Conservation (phyloP, 805 yeast genomes). For the Candida peoriensis region DNA sequence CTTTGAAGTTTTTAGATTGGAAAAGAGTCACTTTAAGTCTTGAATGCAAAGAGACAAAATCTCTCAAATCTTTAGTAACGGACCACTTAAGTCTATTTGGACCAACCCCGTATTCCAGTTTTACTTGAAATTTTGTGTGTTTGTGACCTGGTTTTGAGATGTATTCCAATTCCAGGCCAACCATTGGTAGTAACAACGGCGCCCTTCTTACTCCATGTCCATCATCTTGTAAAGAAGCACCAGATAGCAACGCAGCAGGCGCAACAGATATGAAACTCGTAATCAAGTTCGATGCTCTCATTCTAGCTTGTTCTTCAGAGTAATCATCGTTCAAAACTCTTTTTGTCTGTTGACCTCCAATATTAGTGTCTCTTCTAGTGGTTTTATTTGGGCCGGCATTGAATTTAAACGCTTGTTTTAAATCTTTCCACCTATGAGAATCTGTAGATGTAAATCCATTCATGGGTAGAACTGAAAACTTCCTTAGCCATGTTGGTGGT, state of each 20-base stretch:
- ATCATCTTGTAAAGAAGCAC: conserved; percentile 70
- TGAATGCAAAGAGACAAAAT: conserved; percentile 66
- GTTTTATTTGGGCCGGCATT: no score
- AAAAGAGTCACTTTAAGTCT: conserved; percentile 52
- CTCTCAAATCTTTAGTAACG: conserved; percentile 65
- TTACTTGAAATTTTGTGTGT: conserved; percentile 51
- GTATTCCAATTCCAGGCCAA: conserved; percentile 61
- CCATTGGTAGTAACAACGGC: conserved; percentile 70
- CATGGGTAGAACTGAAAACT: conserved; percentile 14
- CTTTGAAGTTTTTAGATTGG: conserved; percentile 26
- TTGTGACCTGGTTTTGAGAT: conserved; percentile 29
- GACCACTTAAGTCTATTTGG: conserved; percentile 75
- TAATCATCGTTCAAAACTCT: conserved; percentile 2
- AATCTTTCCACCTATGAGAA: conserved; percentile 21
- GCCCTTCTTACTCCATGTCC: conserved; percentile 75
- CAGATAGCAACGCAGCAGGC: conserved; percentile 70
- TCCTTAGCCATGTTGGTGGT: conserved; percentile 22
- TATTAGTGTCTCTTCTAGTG: conserved; percentile 6
- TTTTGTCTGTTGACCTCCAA: conserved; percentile 1
- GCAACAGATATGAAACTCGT: conserved; percentile 57
- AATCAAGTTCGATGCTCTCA: conserved; percentile 39
- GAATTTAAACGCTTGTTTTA: conserved; percentile 24
- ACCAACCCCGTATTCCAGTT: conserved; percentile 88
- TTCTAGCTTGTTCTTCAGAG: conserved; percentile 22
- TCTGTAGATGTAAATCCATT: conserved; percentile 3